These are phyloP conservation scores for Tephrocybe sp. DNA, from an alignment of 768 basidiomycete genomes.

Conservation along the genomic window DNA sequence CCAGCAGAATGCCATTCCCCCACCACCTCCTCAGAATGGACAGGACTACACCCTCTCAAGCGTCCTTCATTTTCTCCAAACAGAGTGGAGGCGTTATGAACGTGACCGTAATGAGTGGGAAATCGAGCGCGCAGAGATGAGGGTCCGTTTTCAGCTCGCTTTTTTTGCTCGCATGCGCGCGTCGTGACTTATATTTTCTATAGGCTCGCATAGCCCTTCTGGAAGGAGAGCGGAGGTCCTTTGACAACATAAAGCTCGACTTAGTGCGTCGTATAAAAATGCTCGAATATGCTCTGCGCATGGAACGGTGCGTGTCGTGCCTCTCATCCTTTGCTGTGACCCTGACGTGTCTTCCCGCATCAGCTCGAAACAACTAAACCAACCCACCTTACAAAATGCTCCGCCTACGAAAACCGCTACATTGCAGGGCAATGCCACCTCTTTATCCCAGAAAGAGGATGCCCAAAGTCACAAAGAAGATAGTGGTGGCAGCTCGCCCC, in stretches of 20 bases:
- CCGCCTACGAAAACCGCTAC: constrained; percentile 65
- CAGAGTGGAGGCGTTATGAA: constrained; percentile 97
- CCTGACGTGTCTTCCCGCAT: constrained; percentile 32
- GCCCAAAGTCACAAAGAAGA: constrained; percentile 71
- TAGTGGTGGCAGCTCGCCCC: constrained; percentile 79
- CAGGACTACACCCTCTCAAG: constrained; percentile 92
- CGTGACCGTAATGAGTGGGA: constrained; percentile 99
- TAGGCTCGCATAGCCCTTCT: constrained; percentile 96
- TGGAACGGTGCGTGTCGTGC: constrained; percentile 76
- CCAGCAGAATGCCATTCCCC: constrained; percentile 57
- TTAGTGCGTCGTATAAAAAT: constrained; percentile 97
- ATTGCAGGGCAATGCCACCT: constrained; percentile 51
- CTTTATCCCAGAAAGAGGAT: constrained; percentile 68
- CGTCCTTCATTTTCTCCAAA: constrained; percentile 96
- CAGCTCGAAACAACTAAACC: constrained; percentile 80
- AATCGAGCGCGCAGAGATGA: constrained; percentile 98
- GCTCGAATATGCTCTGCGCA: constrained; percentile 95
- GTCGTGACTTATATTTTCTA: constrained; percentile 23
- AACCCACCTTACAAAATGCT: constrained; percentile 53
- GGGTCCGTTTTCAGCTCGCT: constrained; percentile 54
- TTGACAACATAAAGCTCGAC: constrained; percentile 96
- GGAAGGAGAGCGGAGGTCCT: constrained; percentile 95
- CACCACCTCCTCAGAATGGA: constrained; percentile 79
- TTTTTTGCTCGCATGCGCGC: constrained; percentile 20
- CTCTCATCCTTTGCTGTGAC: constrained; percentile 14